A percentile compares a stretch with the other conserved stretches of the same genome.
Conservation (phyloP, 495 filamentous ascomycete species). For the Cercophora samala region DNA sequence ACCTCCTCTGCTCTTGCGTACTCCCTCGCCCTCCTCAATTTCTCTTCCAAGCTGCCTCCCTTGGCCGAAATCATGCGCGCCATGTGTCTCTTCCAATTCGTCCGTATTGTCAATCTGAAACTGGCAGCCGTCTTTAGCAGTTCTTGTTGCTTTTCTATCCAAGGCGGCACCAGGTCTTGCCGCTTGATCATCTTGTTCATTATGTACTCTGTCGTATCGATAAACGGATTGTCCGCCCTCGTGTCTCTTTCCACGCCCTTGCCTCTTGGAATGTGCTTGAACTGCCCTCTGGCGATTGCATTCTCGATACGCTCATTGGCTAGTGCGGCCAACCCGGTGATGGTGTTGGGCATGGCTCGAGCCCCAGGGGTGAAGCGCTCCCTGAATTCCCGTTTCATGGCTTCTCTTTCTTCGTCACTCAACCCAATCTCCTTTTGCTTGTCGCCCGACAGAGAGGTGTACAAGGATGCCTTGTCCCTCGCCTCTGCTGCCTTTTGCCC, state of each 20-base stretch:
- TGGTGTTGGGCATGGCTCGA: conserved; percentile 69
- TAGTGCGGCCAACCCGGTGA: conserved; percentile 75
- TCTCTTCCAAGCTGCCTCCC: conserved; percentile 73
- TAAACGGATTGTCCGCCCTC: conserved; percentile 79
- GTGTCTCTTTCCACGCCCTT: conserved; percentile 74
- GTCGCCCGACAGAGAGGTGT: conserved; percentile 49
- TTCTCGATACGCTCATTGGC: conserved; percentile 95
- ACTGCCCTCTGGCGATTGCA: conserved; percentile 87
- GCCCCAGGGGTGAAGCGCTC: conserved; percentile 75
- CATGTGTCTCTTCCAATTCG: conserved; percentile 86
- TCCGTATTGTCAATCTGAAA: conserved; percentile 71
- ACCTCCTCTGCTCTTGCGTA: conserved; percentile 72
- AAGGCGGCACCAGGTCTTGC: conserved; percentile 78
- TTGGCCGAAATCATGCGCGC: conserved; percentile 73
- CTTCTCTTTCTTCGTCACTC: conserved; percentile 66
- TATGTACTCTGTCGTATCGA: conserved; percentile 96
- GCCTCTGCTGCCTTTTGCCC: conserved; percentile 70
- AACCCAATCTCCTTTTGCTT: conserved; percentile 46
- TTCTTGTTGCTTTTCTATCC: conserved; percentile 98
- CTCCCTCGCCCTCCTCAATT: conserved; percentile 66
- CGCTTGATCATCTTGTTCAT: conserved; percentile 98
- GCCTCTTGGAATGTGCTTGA: conserved; percentile 81
- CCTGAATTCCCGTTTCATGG: conserved; percentile 65
- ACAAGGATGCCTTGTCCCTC: conserved; percentile 71
- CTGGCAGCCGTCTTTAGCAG: conserved; percentile 62